Percentiles rank a stretch among this genome's conserved stretches.
Evolutionary conservation across 169 alveolate species (phyloP).

Genomic region (Plasmodium gonderi): DNA sequence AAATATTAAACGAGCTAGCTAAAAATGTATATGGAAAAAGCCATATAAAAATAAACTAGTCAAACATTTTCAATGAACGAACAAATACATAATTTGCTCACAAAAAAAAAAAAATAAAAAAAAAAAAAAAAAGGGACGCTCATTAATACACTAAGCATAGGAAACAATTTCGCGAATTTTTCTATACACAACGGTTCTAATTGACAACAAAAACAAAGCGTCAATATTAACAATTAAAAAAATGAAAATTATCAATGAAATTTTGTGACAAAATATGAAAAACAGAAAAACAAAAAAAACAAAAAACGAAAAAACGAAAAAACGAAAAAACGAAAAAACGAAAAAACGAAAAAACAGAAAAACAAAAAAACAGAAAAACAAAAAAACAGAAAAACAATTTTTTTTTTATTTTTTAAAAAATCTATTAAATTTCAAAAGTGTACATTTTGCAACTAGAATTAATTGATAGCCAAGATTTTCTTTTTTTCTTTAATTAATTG

Average conservation of each 20-base stretch:
- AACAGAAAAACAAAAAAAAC: conserved; percentile 5
- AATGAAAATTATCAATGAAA: neutral
- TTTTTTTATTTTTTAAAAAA: neutral
- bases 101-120: neutral
- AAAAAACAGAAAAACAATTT: neutral
- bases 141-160: neutral
- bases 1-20: neutral
- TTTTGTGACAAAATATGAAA: neutral
- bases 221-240: neutral
- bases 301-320: neutral
- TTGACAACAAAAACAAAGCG: conserved; percentile 3
- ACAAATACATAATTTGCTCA: neutral
- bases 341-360: no score
- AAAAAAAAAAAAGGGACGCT: neutral
- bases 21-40: neutral
- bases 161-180: conserved; percentile 4
- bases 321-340: no score
- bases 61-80: neutral
- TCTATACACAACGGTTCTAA: conserved; percentile 1
- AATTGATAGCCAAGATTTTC: neutral
- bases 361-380: neutral
- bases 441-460: conserved; percentile 2
- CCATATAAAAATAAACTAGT: neutral
- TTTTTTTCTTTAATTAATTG: neutral
- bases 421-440: neutral